Percentiles rank a stretch among this genome's conserved stretches.
phyloP scores from a whole-genome alignment of 2,329 filamentous ascomycete genomes.

The Sporothrix sp. region DNA sequence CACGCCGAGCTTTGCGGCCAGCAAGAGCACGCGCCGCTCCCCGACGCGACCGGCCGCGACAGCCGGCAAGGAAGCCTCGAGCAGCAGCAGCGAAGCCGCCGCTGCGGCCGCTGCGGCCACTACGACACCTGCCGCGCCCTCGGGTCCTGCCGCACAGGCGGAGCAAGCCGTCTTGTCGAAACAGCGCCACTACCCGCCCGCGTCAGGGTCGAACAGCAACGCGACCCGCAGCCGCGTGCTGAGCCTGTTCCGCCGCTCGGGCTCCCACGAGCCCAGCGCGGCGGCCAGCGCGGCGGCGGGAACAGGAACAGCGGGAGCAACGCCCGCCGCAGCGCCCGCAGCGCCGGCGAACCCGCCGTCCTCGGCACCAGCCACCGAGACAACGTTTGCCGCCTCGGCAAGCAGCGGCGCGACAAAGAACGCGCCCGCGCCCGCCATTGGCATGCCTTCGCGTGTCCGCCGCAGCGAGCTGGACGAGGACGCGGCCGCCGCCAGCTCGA shows the following conservation, averaged over 20 bases:
- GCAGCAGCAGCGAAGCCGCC: conserved; percentile 19
- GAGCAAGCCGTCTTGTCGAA: conserved; percentile 17
- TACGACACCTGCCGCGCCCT: conserved; percentile 1
- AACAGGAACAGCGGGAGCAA: too few species aligned
- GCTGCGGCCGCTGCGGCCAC: conserved; percentile 11
- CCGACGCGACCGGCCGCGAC: conserved; percentile 16
- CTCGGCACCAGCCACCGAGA: conserved; percentile 20
- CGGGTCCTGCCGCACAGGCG: conserved; percentile 10
- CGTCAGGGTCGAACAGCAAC: conserved; percentile 29
- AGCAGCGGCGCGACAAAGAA: conserved; percentile 8
- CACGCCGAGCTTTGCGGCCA: not conserved
- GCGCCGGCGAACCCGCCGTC: conserved; percentile 21
- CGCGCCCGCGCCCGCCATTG: conserved; percentile 22
- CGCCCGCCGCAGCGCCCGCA: too few species aligned
- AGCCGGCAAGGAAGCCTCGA: not conserved
- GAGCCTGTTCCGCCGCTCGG: conserved; percentile 44
- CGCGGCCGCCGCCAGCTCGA: conserved; percentile 31
- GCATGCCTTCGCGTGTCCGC: conserved; percentile 32
- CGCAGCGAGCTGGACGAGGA: conserved; percentile 31
- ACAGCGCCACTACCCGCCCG: conserved; percentile 41
- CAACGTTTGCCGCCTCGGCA: conserved; percentile 14
- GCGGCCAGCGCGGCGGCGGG: conserved; percentile 15
- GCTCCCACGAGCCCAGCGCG: conserved; percentile 25
- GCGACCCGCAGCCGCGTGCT: conserved; percentile 35
- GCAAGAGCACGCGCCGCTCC: conserved; percentile 21